Conservation (phyloP, 768 basidiomycete species). For the Trametes gibbosa region DNA sequence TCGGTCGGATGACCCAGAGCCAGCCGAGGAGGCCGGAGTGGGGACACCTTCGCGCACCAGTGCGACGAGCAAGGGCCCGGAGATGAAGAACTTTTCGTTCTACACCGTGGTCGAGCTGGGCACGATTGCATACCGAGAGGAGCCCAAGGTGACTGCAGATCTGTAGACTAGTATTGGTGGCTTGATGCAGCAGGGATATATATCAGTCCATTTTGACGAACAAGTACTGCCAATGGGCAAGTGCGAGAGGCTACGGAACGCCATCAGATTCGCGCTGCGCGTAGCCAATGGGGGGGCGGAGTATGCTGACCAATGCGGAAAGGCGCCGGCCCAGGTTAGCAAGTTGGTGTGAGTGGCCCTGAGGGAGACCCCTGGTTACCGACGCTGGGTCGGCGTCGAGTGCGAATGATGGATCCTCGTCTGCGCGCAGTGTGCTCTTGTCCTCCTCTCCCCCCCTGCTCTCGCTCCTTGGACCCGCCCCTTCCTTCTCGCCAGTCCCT, state of each 20-base stretch:
- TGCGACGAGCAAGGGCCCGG: slow-evolving; percentile 52
- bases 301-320: not conserved
- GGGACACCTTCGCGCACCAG: slow-evolving; percentile 36
- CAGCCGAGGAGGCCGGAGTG: slow-evolving; percentile 51
- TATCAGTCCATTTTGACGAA: not conserved
- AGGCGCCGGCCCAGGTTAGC: not conserved
- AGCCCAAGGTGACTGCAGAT: slow-evolving; percentile 25
- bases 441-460: not conserved
- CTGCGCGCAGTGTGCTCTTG: not conserved
- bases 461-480: not conserved
- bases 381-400: not conserved
- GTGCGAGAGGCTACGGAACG: not conserved
- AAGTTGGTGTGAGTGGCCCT: not conserved
- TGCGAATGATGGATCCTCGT: not conserved
- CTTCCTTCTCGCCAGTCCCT: not conserved
- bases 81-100: slow-evolving; percentile 88
- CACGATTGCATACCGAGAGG: slow-evolving; percentile 60
- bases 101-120: slow-evolving; percentile 84
- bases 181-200: not conserved
- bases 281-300: slow-evolving; percentile 1
- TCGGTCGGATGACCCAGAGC: slow-evolving; percentile 79
- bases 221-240: not conserved
- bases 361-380: not conserved
- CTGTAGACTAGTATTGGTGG: slow-evolving; percentile 1
- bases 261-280: not conserved